Evolutionary conservation across 2,329 filamentous ascomycete genomes (phyloP).

Genomic region (Thelonectria olida): DNA sequence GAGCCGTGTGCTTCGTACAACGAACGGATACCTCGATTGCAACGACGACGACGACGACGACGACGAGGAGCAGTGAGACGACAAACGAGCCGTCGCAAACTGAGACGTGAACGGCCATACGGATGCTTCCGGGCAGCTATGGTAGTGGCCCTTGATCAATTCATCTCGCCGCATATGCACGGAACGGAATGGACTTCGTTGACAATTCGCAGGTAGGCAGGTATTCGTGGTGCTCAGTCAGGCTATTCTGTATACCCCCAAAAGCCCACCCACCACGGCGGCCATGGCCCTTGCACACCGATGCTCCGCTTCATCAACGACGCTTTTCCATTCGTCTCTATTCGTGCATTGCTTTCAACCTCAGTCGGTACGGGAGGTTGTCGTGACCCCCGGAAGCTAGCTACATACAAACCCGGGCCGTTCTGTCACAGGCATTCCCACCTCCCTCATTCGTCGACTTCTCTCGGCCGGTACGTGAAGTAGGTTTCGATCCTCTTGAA

Average conservation of each 20-base stretch:
- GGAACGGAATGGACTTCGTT: too few species aligned
- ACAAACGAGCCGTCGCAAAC: background rate
- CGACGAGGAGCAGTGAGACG: too few species aligned
- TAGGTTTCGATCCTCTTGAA: background rate
- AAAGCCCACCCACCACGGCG: constrained; percentile 1
- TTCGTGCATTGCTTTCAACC: background rate
- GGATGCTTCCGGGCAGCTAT: background rate
- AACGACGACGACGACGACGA: background rate
- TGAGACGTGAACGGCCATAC: background rate
- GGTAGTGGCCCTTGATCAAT: background rate
- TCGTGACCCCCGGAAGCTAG: background rate
- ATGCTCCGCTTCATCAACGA: constrained; percentile 7
- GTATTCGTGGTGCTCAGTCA: background rate
- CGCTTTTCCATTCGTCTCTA: background rate
- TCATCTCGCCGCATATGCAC: background rate
- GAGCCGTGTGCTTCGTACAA: background rate
- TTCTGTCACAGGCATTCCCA: background rate
- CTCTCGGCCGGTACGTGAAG: background rate
- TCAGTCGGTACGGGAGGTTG: background rate
- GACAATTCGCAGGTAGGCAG: background rate
- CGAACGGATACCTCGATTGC: background rate
- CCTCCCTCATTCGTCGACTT: background rate
- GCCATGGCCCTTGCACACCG: background rate
- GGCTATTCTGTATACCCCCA: constrained; percentile 2
- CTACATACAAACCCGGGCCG: background rate